These are phyloP conservation scores for Eimeria maxima DNA, from an alignment of 169 alveolate species.

Conservation along the genomic window DNA sequence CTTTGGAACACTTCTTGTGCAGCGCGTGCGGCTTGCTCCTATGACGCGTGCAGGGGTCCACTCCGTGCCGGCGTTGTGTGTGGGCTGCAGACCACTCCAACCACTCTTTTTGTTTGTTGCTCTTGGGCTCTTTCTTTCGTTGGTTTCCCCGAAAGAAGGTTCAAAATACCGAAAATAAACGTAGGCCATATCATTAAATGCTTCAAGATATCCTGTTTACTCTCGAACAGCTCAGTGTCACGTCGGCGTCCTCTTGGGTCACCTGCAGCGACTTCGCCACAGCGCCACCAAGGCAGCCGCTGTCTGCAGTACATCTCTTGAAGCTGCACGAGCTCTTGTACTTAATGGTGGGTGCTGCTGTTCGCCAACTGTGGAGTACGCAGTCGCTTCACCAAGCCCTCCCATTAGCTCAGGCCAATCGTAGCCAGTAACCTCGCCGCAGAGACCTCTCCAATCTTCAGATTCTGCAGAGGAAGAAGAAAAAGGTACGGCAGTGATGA, in stretches of 20 bases:
- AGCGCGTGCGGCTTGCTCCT: too few relatives aligned
- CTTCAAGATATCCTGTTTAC: not conserved
- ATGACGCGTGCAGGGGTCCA: too few relatives aligned
- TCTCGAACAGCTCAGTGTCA: not conserved
- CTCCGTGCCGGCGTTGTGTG: too few relatives aligned
- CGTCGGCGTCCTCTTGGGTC: not conserved
- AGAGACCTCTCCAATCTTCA: not conserved
- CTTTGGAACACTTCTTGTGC: too few relatives aligned
- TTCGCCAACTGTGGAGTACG: not conserved
- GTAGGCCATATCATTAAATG: not conserved
- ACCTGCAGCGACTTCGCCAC: not conserved
- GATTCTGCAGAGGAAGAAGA: not conserved
- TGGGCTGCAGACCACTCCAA: too few relatives aligned
- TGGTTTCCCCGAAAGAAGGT: not conserved
- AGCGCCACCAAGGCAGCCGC: not conserved
- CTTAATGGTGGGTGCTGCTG: not conserved
- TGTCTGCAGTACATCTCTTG: not conserved
- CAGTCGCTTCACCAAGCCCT: not conserved
- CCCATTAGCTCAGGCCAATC: too few relatives aligned
- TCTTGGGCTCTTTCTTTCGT: not conserved
- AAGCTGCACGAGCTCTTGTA: not conserved
- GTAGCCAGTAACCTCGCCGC: not conserved
- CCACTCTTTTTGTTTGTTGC: not conserved
- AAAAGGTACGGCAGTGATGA: not conserved
- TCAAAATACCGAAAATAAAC: not conserved